These are phyloP conservation scores for Tetrahymena elliotti DNA, from an alignment of 73 alveolate species.

Conservation along the genomic window DNA sequence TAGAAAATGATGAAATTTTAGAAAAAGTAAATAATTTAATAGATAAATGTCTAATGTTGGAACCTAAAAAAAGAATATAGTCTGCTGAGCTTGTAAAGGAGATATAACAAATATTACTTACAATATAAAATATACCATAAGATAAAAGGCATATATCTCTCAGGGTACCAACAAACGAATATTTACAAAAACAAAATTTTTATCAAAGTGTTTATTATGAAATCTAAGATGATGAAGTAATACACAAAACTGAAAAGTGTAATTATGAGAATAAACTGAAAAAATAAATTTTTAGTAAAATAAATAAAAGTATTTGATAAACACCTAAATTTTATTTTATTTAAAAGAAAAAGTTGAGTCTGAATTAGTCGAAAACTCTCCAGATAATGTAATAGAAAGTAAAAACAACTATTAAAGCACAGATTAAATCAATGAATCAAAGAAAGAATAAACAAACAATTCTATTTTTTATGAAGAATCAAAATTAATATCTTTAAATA, in stretches of 20 bases:
- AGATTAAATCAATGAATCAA: not conserved
- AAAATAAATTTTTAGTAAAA: not conserved
- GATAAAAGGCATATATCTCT: not conserved
- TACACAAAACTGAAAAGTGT: not conserved
- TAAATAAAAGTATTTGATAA: not conserved
- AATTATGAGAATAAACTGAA: not conserved
- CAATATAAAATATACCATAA: not conserved
- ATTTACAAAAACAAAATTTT: not conserved
- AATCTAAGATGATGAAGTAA: not conserved
- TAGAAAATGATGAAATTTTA: not conserved
- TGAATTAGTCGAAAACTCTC: not conserved
- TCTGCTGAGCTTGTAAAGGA: not conserved
- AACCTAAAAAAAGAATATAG: not conserved
- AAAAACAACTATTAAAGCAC: not conserved
- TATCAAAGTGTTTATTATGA: not conserved
- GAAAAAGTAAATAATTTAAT: not conserved
- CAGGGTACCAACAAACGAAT: not conserved
- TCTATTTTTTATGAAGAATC: not conserved
- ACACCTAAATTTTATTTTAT: not conserved
- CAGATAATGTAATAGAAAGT: not conserved
- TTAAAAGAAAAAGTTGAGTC: not conserved
- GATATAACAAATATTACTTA: not conserved
- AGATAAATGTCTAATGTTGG: not conserved
- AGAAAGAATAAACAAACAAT: not conserved
- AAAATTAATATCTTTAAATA: not conserved